Evolutionary conservation across 2,329 filamentous ascomycete species (phyloP).

Genomic region (Beauveria scarabaeidicola): DNA sequence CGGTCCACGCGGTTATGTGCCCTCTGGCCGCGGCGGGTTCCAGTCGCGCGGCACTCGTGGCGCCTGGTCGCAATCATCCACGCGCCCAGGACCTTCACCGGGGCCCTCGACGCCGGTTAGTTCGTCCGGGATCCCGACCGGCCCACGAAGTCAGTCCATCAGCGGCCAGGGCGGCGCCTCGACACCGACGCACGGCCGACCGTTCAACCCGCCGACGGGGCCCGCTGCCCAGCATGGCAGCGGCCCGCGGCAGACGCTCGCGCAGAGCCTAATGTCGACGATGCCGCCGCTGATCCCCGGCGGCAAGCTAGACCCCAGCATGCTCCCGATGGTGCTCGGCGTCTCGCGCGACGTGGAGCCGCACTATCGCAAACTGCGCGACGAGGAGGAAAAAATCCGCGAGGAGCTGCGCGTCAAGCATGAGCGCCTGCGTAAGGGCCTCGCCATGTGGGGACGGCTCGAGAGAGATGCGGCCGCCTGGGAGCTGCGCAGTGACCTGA

Average conservation of each 20-base stretch:
- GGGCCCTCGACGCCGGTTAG: slow-evolving; percentile 33
- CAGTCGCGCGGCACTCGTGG: slow-evolving; percentile 37
- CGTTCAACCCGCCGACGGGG: slow-evolving; percentile 51
- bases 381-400: slow-evolving; percentile 50
- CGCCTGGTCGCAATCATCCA: slow-evolving; percentile 31
- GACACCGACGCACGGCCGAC: slow-evolving; percentile 33
- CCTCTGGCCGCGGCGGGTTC: slow-evolving; percentile 36
- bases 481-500: slow-evolving; percentile 48
- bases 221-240: slow-evolving; percentile 34
- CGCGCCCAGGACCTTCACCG: slow-evolving; percentile 27
- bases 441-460: slow-evolving; percentile 45
- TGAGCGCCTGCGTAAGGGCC: slow-evolving; percentile 44
- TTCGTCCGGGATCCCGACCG: slow-evolving; percentile 38
- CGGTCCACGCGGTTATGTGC: slow-evolving; percentile 46
- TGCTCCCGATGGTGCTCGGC: slow-evolving; percentile 35
- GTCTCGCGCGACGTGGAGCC: slow-evolving; percentile 45
- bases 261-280: slow-evolving; percentile 42
- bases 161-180: slow-evolving; percentile 19
- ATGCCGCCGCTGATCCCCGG: slow-evolving; percentile 45
- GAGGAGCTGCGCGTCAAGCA: slow-evolving; percentile 45
- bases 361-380: slow-evolving; percentile 45
- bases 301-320: slow-evolving; percentile 43
- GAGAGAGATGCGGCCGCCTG: slow-evolving; percentile 46
- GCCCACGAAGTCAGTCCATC: slow-evolving; percentile 32
- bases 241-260: slow-evolving; percentile 35